Base-by-base conservation (phyloP, 2,329 filamentous ascomycete species). In the Paecilomyces niveus region DNA sequence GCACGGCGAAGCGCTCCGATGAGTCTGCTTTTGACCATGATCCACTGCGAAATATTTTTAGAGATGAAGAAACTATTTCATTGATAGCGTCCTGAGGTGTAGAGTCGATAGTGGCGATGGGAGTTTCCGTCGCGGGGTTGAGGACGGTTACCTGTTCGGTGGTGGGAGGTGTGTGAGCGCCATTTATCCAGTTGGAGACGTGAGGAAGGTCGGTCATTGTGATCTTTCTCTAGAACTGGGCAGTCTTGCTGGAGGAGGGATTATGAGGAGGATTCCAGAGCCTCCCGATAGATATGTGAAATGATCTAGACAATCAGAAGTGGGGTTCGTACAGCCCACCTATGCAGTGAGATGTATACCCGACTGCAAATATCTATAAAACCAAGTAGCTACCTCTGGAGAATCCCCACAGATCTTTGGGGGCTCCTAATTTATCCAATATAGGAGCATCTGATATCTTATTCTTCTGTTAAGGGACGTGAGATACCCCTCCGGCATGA, bases 1-100 rank as follows among this genome's bases (percentile, higher is more conserved):
- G 78, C 7, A 87, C 83, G 21, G 83, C 79, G 59, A 85, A 87
- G 22, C 86, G 83, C 9, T 75, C 66, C 54, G 86, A 81, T 15
- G 83, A 78, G 2, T 85, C 76, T 1, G 79, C 77, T 56, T 74
- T 79, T 2, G 85, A 85, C 85, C 84, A 87, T 35, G 76, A 58
- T 18, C 84, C 83, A 0, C 74, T 74, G 53, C 75, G 72, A 73
- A 83, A 85, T 24, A 63, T 65, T 7, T 57, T 24, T 7, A 64
- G 57, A 7, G 70, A 70, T 50, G 60, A 33, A 1, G 58, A n/a
- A 51, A 86, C 76, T 61, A 84, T 81, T 7, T 76, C 72, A 60
- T 80, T 73, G 49, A 88, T 77, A 9, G 78, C 75, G 21, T 82
- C 79, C 63, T 77, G 80, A 2, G 79, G 77, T 31, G 79, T 81